phyloP scores from a whole-genome alignment of 2,329 filamentous ascomycete species.

The Fusarium sp. region DNA sequence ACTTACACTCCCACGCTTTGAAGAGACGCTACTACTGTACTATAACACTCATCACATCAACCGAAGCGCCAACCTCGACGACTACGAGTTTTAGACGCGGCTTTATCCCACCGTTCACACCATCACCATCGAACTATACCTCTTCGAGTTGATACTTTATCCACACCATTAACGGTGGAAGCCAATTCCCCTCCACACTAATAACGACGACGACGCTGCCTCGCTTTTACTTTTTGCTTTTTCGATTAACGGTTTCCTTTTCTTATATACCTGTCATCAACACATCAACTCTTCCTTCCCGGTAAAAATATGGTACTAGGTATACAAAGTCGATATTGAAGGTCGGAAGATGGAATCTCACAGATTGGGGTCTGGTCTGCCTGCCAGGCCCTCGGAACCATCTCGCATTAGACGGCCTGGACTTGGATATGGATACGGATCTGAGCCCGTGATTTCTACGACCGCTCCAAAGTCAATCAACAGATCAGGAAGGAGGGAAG shows the following conservation, averaged over 20 bases:
- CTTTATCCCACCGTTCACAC: slow-evolving; percentile 42
- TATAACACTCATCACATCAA: slow-evolving; percentile 39
- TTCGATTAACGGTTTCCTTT: slow-evolving; percentile 34
- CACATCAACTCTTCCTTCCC: not conserved
- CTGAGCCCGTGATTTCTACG: slow-evolving; percentile 36
- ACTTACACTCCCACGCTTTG: slow-evolving; percentile 35
- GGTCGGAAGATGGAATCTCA: slow-evolving; percentile 58
- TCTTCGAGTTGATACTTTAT: slow-evolving; percentile 36
- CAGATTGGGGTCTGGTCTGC: slow-evolving; percentile 55
- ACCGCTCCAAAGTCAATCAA: slow-evolving; percentile 42
- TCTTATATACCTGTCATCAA: slow-evolving; percentile 29
- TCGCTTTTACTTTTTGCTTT: slow-evolving; percentile 25
- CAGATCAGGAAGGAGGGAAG: slow-evolving; percentile 40
- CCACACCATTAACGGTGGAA: slow-evolving; percentile 39
- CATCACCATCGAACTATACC: slow-evolving; percentile 43
- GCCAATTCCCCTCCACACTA: slow-evolving; percentile 43
- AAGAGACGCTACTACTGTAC: slow-evolving; percentile 23
- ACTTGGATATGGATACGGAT: slow-evolving; percentile 8
- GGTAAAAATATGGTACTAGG: slow-evolving; percentile 41
- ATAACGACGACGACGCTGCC: slow-evolving; percentile 44
- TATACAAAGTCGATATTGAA: slow-evolving; percentile 37
- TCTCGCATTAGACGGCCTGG: slow-evolving; percentile 48
- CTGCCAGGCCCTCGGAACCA: slow-evolving; percentile 54
- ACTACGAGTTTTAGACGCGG: slow-evolving; percentile 41
- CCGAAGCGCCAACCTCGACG: slow-evolving; percentile 37